A percentile compares a stretch with the other conserved stretches of the same genome.
These are phyloP conservation scores for Cutaneotrichosporon cutaneum DNA, from an alignment of 1,284 basidiomycete genomes.

Conservation along the genomic window DNA sequence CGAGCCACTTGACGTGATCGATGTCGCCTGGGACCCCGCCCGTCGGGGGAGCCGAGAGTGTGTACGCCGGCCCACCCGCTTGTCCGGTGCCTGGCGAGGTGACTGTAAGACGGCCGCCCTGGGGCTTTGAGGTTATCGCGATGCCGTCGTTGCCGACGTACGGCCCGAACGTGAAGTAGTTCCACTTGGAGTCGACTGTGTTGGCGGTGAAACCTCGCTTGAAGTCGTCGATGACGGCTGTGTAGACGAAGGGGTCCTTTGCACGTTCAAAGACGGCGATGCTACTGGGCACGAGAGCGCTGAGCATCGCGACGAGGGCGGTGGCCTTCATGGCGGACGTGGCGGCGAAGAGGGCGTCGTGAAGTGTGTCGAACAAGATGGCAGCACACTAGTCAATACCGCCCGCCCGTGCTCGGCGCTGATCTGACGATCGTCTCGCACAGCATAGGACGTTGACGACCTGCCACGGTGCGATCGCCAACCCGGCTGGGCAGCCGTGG, in stretches of 20 bases:
- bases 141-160: conserved; percentile 10
- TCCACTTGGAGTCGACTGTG: not conserved
- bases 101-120: not conserved
- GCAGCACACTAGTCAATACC: too few relatives aligned
- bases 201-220: not conserved
- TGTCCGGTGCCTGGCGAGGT: not conserved
- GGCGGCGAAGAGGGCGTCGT: too few relatives aligned
- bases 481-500: too few relatives aligned
- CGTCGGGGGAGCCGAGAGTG: not conserved
- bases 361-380: too few relatives aligned
- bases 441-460: too few relatives aligned
- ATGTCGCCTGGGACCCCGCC: conserved; percentile 6
- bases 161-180: conserved; percentile 3
- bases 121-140: not conserved
- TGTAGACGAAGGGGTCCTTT: not conserved
- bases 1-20: conserved; percentile 19
- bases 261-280: not conserved
- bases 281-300: not conserved
- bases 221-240: conserved; percentile 9
- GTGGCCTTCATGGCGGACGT: not conserved
- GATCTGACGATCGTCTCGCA: too few relatives aligned
- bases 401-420: too few relatives aligned
- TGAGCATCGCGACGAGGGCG: not conserved
- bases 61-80: conserved; percentile 8
- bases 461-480: too few relatives aligned